Percentiles rank a stretch among this genome's conserved stretches.
These are phyloP conservation scores for Yamadazyma membranifaciens DNA, from an alignment of 1,139 yeast genomes.

Conservation along the genomic window DNA sequence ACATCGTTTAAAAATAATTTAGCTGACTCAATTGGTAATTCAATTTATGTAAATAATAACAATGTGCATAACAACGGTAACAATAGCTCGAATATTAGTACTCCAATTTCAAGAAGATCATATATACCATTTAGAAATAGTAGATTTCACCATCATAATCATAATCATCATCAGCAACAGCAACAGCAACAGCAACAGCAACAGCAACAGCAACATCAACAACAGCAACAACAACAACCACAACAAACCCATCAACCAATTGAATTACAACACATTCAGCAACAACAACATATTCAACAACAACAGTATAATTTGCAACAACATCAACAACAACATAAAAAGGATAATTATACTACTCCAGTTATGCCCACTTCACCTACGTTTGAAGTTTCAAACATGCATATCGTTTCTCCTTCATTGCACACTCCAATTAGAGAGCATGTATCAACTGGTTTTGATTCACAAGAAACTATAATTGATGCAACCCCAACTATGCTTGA, in stretches of 20 bases:
- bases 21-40: slow-evolving; percentile 55
- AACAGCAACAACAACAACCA: neutral
- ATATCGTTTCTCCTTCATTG: slow-evolving; percentile 10
- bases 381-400: slow-evolving; percentile 17
- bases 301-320: neutral
- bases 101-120: slow-evolving; percentile 28
- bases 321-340: slow-evolving; percentile 7
- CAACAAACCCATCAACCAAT: neutral
- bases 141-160: slow-evolving; percentile 22
- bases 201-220: slow-evolving; percentile 10
- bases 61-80: neutral
- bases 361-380: slow-evolving; percentile 22
- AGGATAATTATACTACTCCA: slow-evolving; percentile 24
- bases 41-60: slow-evolving; percentile 13
- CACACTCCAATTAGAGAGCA: slow-evolving; percentile 7
- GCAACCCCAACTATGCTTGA: slow-evolving; percentile 24
- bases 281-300: neutral
- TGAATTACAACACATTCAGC: slow-evolving; percentile 1
- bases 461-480: slow-evolving; percentile 8
- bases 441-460: slow-evolving; percentile 5
- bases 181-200: neutral
- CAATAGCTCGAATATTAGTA: slow-evolving; percentile 13
- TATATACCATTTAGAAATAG: slow-evolving; percentile 46
- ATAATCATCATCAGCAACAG: no score
- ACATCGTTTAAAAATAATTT: slow-evolving; percentile 73